Percentiles rank a stretch among this genome's conserved stretches.
Conservation (phyloP, 345 rosid genomes). For the Ceriops zippeliana region DNA sequence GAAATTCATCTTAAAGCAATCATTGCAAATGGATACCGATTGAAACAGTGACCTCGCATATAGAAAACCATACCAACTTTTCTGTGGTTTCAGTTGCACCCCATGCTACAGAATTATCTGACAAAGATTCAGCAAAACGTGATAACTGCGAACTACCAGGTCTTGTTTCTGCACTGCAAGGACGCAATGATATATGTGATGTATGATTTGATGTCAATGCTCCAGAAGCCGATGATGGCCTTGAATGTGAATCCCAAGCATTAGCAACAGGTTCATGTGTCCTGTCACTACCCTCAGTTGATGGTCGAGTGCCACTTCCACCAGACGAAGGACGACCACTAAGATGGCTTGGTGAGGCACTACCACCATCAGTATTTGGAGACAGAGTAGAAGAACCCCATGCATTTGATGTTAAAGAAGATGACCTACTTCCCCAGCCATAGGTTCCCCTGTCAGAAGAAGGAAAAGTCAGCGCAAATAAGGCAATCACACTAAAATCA, state of each 20-base stretch:
- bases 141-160: constrained; percentile 97
- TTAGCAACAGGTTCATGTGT: constrained; percentile 51
- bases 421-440: constrained; percentile 87
- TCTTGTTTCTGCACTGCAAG: constrained; percentile 97
- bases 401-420: constrained; percentile 66
- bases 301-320: constrained; percentile 90
- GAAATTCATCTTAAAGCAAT: neutral
- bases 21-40: neutral
- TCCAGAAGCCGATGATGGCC: constrained; percentile 97
- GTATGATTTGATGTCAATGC: constrained; percentile 66
- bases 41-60: neutral
- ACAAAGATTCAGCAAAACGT: constrained; percentile 75
- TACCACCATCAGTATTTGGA: constrained; percentile 66
- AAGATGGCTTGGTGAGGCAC: constrained; percentile 72
- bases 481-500: neutral
- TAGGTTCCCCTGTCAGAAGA: constrained; percentile 63
- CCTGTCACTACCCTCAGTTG: constrained; percentile 86
- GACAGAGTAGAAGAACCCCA: constrained; percentile 80
- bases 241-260: constrained; percentile 73
- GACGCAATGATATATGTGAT: constrained; percentile 61
- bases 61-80: constrained; percentile 54
- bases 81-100: constrained; percentile 45
- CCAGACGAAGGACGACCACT: constrained; percentile 93
- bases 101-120: constrained; percentile 70
- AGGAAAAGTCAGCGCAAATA: neutral